phyloP scores from a whole-genome alignment of 2,329 filamentous ascomycete species.

The Proliferodiscus dingleyae region DNA sequence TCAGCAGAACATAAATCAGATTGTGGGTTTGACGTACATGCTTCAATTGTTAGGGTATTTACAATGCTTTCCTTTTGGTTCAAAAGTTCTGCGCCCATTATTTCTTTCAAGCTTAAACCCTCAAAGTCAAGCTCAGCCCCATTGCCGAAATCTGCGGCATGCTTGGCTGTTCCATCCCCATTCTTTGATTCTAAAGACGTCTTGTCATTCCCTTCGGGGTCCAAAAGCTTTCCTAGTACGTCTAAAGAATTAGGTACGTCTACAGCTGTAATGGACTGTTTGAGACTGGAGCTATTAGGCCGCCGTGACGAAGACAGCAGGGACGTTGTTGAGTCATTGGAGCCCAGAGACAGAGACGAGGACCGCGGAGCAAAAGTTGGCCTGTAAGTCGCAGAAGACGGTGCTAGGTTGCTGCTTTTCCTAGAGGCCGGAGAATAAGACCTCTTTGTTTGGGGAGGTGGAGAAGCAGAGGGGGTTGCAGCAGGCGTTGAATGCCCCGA shows the following conservation, averaged over 20 bases:
- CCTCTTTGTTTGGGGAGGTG: constrained; percentile 59
- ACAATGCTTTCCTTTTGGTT: constrained; percentile 18
- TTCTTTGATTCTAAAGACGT: constrained; percentile 5
- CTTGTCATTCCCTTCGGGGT: constrained; percentile 24
- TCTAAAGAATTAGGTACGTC: constrained; percentile 65
- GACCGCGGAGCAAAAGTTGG: constrained; percentile 64
- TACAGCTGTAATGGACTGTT: constrained; percentile 48
- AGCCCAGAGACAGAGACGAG: constrained; percentile 73
- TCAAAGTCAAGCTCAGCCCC: constrained; percentile 72
- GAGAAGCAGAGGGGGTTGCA: constrained; percentile 42
- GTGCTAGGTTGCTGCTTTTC: constrained; percentile 63
- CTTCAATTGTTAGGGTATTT: constrained; percentile 61
- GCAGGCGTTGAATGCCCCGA: constrained; percentile 58
- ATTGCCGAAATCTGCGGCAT: constrained; percentile 46
- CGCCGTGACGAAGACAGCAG: constrained; percentile 61
- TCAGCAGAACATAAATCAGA: constrained; percentile 10
- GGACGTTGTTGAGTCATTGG: constrained; percentile 73
- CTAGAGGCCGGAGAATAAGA: constrained; percentile 67
- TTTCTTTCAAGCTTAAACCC: constrained; percentile 67
- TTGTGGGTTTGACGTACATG: constrained; percentile 56
- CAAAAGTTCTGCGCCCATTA: constrained; percentile 13
- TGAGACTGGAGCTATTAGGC: constrained; percentile 63
- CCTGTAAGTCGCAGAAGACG: constrained; percentile 63
- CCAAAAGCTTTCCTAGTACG: constrained; percentile 49
- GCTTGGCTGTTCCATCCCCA: constrained; percentile 8